Percentiles rank a stretch among this genome's conserved stretches.
Evolutionary conservation across 1,284 basidiomycete species (phyloP).

Genomic region (Ustilago loliicola): DNA sequence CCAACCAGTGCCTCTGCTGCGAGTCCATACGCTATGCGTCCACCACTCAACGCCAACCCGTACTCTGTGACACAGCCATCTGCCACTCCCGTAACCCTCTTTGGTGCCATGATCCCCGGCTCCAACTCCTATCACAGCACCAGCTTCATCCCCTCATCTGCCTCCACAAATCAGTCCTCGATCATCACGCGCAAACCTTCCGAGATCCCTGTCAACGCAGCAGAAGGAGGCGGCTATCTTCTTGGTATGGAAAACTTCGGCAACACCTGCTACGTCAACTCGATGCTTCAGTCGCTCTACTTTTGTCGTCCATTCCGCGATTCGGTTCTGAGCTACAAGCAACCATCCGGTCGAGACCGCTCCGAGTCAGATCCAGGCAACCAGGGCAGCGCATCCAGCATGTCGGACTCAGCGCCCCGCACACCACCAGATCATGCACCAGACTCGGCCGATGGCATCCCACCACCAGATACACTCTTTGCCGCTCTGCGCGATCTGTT

Average conservation of each 20-base stretch:
- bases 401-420: constrained; percentile 17
- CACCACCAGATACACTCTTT: constrained; percentile 49
- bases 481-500: constrained; percentile 53
- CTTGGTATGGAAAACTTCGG: constrained; percentile 68
- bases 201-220: constrained; percentile 42
- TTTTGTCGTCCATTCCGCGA: constrained; percentile 85
- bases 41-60: constrained; percentile 38
- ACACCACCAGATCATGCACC: constrained; percentile 20
- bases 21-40: constrained; percentile 20
- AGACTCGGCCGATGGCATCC: constrained; percentile 34
- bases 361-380: constrained; percentile 25
- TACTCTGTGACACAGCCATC: constrained; percentile 20
- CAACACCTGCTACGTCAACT: constrained; percentile 84
- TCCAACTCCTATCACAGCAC: constrained; percentile 40
- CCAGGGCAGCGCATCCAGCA: constrained; percentile 7
- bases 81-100: constrained; percentile 21
- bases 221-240: constrained; percentile 47
- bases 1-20: constrained; percentile 23
- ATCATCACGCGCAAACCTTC: constrained; percentile 28
- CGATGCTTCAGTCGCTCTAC: constrained; percentile 94
- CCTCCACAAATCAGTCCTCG: constrained; percentile 38
- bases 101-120: constrained; percentile 32
- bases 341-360: constrained; percentile 8
- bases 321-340: constrained; percentile 74
- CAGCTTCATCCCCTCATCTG: constrained; percentile 47